A percentile compares a stretch with the other conserved stretches of the same genome.
Evolutionary conservation across 2,329 filamentous ascomycete species (phyloP).

Genomic region (Orbilia javanica): DNA sequence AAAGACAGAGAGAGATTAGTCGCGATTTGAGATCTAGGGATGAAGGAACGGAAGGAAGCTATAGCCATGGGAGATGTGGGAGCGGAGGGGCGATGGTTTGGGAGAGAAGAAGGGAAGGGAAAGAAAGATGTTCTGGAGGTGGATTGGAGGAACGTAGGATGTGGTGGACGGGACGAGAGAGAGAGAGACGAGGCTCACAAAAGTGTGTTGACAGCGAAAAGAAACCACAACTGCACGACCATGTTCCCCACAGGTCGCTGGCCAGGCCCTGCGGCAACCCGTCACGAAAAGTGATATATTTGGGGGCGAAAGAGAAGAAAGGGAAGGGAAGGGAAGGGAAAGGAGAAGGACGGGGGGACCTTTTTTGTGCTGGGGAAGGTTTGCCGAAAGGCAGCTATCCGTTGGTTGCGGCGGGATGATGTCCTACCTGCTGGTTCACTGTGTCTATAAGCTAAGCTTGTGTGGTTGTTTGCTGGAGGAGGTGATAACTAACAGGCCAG

Average conservation of each 20-base stretch:
- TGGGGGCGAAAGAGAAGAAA: not conserved
- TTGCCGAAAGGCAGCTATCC: constrained; percentile 45
- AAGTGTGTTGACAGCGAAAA: constrained; percentile 38
- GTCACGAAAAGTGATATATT: not conserved
- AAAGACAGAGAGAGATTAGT: constrained; percentile 6
- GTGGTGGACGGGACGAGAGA: not conserved
- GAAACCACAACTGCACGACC: constrained; percentile 22
- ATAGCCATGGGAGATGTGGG: not conserved
- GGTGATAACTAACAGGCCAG: not conserved
- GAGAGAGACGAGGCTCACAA: constrained; percentile 28
- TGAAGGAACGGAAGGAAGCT: not conserved
- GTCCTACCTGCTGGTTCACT: constrained; percentile 13
- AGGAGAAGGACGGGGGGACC: not conserved
- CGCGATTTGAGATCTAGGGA: not conserved
- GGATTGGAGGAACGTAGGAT: constrained; percentile 12
- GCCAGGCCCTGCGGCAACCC: not conserved
- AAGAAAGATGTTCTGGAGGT: constrained; percentile 18
- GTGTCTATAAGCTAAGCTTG: constrained; percentile 19
- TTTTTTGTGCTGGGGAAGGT: not conserved
- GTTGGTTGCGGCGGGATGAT: constrained; percentile 39
- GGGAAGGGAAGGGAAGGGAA: constrained; percentile 4
- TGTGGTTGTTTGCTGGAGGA: constrained; percentile 20
- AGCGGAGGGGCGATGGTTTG: not conserved
- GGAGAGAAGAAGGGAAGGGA: not conserved
- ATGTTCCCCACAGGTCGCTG: not conserved